Base-by-base conservation (phyloP, 2,329 filamentous ascomycete genomes). In the Byssoonygena ceratinophila region DNA sequence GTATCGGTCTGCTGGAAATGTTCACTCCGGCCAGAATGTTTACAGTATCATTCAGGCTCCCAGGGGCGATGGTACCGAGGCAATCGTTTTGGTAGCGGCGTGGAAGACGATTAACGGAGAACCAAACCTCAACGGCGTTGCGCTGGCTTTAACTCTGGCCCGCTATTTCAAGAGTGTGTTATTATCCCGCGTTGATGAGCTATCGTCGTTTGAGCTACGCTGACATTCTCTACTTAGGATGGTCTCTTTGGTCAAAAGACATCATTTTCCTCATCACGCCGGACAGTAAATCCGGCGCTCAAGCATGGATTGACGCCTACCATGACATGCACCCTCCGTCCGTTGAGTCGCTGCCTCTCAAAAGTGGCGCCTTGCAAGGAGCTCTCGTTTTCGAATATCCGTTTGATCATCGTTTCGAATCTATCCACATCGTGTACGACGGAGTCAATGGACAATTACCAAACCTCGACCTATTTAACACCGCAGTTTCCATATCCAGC, bases 231-330 rank as follows among this genome's bases (percentile, higher is more conserved):
- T 37, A 40, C 25, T 53, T 41, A 83, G 80, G 85, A 60, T 98
- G 92, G 92, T 96, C 89, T 50, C 77, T 98, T 25, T 98, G 92
- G 92, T 96, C 90, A 54, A 98, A 98, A 70, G 92, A 98, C 67
- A 95, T 98, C 59, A 91, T 98, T 54, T 82, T 98, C 60, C 71
- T 98, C 4, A 78, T 98, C 44, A 83, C 92, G 0, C 84, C 87
- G 0, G 92, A 98, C 69, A 94, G 88, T 67, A 85, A 83, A 54
- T 85, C 87, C 9, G 92, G 91, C 0, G 87, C 89, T 0, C 90
- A 97, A 66, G 92, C 92, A 22, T 98, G 92, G 92, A 87, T 96
- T 7, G 90, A 96, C 64, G 92, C 92, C 1, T 98, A 98, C 68
- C 92, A 98, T 68, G 87, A 95, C 66, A 84, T 86, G 18, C 89